Conservation (phyloP, 2,329 filamentous ascomycete genomes). For the Trichoderma aggressivum region DNA sequence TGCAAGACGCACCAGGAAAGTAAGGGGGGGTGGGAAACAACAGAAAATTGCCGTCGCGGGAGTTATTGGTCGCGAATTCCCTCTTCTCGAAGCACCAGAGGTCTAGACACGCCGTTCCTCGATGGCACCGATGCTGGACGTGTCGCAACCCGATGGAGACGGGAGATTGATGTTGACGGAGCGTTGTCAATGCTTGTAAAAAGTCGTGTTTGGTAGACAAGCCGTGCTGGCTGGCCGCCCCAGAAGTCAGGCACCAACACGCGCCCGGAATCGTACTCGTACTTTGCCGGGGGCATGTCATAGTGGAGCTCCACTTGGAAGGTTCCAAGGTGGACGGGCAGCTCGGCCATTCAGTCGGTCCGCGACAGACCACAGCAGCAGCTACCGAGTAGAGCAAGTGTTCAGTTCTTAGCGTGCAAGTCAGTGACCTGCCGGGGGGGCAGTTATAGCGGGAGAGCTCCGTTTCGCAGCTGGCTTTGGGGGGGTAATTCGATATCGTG, state of each 20-base stretch:
- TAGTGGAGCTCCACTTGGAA: background rate
- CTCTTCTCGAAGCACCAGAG: slow-evolving; percentile 20
- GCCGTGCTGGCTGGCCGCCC: slow-evolving; percentile 23
- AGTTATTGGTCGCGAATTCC: slow-evolving; percentile 21
- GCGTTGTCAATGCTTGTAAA: slow-evolving; percentile 30
- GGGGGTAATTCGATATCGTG: slow-evolving; percentile 22
- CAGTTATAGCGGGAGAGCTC: slow-evolving; percentile 14
- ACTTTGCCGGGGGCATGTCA: slow-evolving; percentile 5
- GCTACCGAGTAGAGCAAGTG: no score
- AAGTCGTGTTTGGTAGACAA: slow-evolving; percentile 27
- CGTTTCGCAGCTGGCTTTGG: background rate
- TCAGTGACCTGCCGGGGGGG: slow-evolving; percentile 3
- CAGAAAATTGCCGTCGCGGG: slow-evolving; percentile 17
- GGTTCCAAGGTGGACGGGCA: background rate
- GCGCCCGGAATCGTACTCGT: background rate
- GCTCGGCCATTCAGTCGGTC: slow-evolving; percentile 23
- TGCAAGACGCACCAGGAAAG: background rate
- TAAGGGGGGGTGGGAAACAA: background rate
- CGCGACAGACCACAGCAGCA: slow-evolving; percentile 16
- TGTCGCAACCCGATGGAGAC: slow-evolving; percentile 25
- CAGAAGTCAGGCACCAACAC: slow-evolving; percentile 35
- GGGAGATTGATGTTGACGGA: slow-evolving; percentile 29
- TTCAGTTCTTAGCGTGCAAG: background rate
- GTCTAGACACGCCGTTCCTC: slow-evolving; percentile 26
- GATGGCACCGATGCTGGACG: slow-evolving; percentile 25